Evolutionary conservation across 805 yeast species (phyloP).

Genomic region (Debaryomyces maramus): DNA sequence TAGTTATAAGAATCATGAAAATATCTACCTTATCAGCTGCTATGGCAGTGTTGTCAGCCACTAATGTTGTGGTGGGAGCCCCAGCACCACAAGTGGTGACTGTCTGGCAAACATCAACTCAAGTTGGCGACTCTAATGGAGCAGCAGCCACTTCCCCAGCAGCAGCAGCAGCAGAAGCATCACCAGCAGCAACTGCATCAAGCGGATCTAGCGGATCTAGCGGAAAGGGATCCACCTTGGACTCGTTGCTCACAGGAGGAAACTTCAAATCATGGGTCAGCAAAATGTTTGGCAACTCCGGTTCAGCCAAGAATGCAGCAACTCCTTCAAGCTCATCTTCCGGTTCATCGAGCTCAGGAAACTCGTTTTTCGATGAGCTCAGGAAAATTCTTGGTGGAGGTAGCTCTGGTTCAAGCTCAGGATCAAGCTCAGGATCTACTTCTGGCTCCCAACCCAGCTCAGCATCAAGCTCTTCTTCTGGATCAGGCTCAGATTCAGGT

Average conservation of each 20-base stretch:
- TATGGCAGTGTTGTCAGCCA: background rate
- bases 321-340: constrained; percentile 6
- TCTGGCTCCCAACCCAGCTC: constrained; percentile 7
- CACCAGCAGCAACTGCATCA: constrained; percentile 10
- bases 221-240: constrained; percentile 7
- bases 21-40: background rate
- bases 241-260: constrained; percentile 1
- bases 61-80: constrained; percentile 11
- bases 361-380: background rate
- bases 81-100: constrained; percentile 29
- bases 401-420: background rate
- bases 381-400: background rate
- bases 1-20: background rate
- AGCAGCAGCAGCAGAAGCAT: constrained; percentile 9
- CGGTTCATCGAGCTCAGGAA: constrained; percentile 6
- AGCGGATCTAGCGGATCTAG: constrained; percentile 10
- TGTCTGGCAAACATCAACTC: constrained; percentile 19
- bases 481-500: background rate
- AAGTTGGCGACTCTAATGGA: constrained; percentile 12
- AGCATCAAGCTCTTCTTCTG: background rate
- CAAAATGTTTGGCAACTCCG: background rate
- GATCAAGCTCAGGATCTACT: constrained; percentile 7
- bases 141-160: constrained; percentile 8
- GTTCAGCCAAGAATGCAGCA: constrained; percentile 7
- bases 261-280: background rate